Base-by-base conservation (phyloP, 2,329 filamentous ascomycete species). In the Aspergillus amoenus region DNA sequence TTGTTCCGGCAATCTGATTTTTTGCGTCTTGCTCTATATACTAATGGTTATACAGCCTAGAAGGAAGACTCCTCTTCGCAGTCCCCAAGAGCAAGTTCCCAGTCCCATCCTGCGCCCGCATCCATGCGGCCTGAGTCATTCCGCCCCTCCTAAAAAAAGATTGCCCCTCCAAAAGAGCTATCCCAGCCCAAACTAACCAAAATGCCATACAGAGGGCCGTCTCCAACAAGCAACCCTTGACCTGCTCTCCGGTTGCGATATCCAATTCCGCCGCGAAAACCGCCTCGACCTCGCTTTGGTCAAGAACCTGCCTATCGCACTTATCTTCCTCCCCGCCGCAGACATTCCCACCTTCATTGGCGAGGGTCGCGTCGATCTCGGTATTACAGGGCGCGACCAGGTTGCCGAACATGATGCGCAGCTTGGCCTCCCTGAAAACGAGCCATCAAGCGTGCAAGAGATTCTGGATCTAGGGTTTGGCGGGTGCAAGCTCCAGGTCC, bases 271-370 rank as follows among this genome's bases (percentile, higher is more conserved):
- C 74, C 88, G 94, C 71, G 92, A 97, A 81, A 92, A 89, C 74
- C 89, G 94, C 58, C 90, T 97, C 68, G 94, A 99, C 75, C 97
- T 99, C 71, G 94, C 94, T 15, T 88, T 99, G 24, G 94, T 97
- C 72, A 96, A 97, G 82, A 99, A 99, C 78, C 86, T 94, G 27
- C 91, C 90, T 37, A 91, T 99, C 68, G 94, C 94, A 15, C 89
- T 99, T 59, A 88, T 99, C 71, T 99, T 99, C 81, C 89, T 99
- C 24, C 94, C 94, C 30, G 94, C 93, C 39, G 93, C 92, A 65
- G 94, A 99, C 74, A 99, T 99, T 71, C 94, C 94, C 5, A 96
- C 92, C 40, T 97, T 97, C 71, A 93, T 99, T 47, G 93, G 93
- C 56, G 93, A 97, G 78, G 94, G 94, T 57, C 88, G 88, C 61